Conservation (phyloP, 768 basidiomycete species). For the Boletus rubescentipes region DNA sequence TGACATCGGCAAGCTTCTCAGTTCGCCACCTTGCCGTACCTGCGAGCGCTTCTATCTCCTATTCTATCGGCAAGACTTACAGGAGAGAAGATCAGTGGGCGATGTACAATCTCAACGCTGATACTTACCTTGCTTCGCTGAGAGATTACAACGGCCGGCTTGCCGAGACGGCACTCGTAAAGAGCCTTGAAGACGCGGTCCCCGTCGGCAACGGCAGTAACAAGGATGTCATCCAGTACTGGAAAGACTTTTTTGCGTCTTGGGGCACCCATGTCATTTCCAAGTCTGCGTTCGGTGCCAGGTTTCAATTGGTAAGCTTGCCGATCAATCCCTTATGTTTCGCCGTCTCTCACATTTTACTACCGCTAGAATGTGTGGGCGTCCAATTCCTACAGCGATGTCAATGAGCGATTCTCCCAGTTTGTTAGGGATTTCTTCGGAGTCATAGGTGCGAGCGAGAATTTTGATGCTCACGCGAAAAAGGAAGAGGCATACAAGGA, state of each 20-base stretch:
- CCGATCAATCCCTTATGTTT: too few relatives aligned
- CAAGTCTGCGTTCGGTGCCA: not conserved
- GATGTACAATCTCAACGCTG: too few relatives aligned
- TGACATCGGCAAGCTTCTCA: too few relatives aligned
- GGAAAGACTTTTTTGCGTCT: constrained; percentile 5
- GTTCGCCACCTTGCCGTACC: constrained; percentile 11
- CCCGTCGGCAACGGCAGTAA: constrained; percentile 4
- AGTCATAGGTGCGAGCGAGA: not conserved
- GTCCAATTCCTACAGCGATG: constrained; percentile 4
- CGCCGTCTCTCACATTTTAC: too few relatives aligned
- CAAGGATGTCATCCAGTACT: not conserved
- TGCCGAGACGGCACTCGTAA: not conserved
- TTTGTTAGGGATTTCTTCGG: not conserved
- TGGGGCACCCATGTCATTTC: constrained; percentile 4
- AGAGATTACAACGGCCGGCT: constrained; percentile 10
- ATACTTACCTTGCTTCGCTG: too few relatives aligned
- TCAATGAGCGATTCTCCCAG: constrained; percentile 4
- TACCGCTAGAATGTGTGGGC: constrained; percentile 10
- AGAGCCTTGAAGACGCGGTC: not conserved
- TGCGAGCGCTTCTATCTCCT: constrained; percentile 10
- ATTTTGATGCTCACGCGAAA: not conserved
- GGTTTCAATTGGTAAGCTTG: too few relatives aligned
- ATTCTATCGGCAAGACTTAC: constrained; percentile 10
- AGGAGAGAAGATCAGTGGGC: constrained; percentile 11
- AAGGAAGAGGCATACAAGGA: not conserved